phyloP scores from a whole-genome alignment of 2,329 filamentous ascomycete species.

The Xylariaceae sp. region DNA sequence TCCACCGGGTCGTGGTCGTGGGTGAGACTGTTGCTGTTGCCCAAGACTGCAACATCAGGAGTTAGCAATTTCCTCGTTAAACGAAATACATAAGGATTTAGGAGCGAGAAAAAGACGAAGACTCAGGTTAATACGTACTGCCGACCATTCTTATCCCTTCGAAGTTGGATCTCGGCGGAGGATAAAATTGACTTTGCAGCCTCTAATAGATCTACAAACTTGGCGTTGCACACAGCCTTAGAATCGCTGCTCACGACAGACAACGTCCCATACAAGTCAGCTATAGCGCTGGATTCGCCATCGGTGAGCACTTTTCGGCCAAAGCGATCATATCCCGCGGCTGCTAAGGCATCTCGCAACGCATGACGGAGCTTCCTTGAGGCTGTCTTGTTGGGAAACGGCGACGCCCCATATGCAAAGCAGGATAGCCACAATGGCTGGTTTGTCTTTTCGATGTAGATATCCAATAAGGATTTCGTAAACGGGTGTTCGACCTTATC shows the following conservation, averaged over 20 bases:
- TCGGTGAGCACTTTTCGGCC: slow-evolving; percentile 28
- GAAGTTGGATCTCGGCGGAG: slow-evolving; percentile 21
- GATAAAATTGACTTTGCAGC: slow-evolving; percentile 28
- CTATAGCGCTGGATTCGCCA: slow-evolving; percentile 15
- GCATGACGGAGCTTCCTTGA: slow-evolving; percentile 32
- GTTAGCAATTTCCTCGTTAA: too few species aligned
- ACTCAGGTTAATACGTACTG: too few species aligned
- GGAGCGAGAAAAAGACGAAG: too few species aligned
- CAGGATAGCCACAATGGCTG: slow-evolving; percentile 36
- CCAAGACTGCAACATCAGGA: too few species aligned
- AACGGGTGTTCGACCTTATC: slow-evolving; percentile 37
- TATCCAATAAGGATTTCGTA: slow-evolving; percentile 36
- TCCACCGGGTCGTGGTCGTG: too few species aligned
- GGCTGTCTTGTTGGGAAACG: slow-evolving; percentile 30
- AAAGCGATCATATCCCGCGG: slow-evolving; percentile 36
- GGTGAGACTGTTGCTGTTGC: too few species aligned
- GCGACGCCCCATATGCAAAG: slow-evolving; percentile 10
- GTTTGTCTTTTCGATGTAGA: slow-evolving; percentile 38
- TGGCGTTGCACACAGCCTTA: slow-evolving; percentile 30
- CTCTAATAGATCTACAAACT: slow-evolving; percentile 32
- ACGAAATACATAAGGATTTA: too few species aligned
- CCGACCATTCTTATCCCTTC: slow-evolving; percentile 8
- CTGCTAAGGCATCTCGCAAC: slow-evolving; percentile 36
- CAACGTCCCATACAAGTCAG: slow-evolving; percentile 36
- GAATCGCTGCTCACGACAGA: slow-evolving; percentile 23